Evolutionary conservation across 352 stramenopile species (phyloP).

Genomic region (Pythium aphanidermatum): DNA sequence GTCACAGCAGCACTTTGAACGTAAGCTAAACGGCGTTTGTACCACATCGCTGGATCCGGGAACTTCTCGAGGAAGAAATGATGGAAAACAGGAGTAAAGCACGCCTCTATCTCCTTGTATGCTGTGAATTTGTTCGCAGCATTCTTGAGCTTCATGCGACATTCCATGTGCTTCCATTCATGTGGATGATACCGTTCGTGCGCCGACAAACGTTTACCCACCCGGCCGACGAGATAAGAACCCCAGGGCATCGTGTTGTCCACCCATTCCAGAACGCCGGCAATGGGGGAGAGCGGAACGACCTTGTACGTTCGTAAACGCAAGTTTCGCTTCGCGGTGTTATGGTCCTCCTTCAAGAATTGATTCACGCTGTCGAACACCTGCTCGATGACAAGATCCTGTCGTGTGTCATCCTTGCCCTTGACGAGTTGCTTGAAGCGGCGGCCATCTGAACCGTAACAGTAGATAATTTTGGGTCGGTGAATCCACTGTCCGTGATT

Average conservation of each 20-base stretch:
- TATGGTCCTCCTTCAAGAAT: slow-evolving; percentile 68
- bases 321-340: slow-evolving; percentile 64
- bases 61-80: slow-evolving; percentile 98
- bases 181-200: slow-evolving; percentile 94
- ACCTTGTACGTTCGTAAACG: slow-evolving; percentile 97
- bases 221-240: slow-evolving; percentile 80
- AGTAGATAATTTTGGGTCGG: slow-evolving; percentile 97
- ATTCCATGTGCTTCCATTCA: slow-evolving; percentile 89
- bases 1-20: slow-evolving; percentile 95
- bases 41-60: slow-evolving; percentile 92
- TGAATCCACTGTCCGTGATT: slow-evolving; percentile 95
- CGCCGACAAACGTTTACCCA: slow-evolving; percentile 54
- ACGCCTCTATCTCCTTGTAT: slow-evolving; percentile 89
- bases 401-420: slow-evolving; percentile 83
- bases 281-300: slow-evolving; percentile 81
- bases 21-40: slow-evolving; percentile 90
- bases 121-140: slow-evolving; percentile 64
- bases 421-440: slow-evolving; percentile 96
- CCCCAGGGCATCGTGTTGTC: slow-evolving; percentile 95
- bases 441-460: slow-evolving; percentile 89
- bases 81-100: slow-evolving; percentile 96
- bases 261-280: slow-evolving; percentile 98
- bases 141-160: slow-evolving; percentile 71
- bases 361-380: slow-evolving; percentile 88
- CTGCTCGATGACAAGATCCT: slow-evolving; percentile 89